Evolutionary conservation across 1,139 yeast species (phyloP).

Genomic region (Sugiyamaella pinicola): DNA sequence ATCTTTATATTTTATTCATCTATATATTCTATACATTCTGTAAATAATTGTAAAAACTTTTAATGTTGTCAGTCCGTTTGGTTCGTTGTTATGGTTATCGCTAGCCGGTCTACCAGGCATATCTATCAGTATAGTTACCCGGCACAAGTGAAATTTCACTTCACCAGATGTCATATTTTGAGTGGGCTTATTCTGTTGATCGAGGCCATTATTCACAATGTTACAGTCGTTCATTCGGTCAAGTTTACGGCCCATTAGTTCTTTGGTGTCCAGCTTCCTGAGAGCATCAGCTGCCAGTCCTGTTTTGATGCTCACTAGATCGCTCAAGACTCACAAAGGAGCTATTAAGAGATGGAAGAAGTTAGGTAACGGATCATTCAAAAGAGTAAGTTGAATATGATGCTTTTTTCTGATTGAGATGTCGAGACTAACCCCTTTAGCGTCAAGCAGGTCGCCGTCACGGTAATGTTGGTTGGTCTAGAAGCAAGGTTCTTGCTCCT

Average conservation of each 20-base stretch:
- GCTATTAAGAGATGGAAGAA: constrained; percentile 84
- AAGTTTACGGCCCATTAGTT: constrained; percentile 1
- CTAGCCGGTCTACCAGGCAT: background rate
- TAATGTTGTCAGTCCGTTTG: no score
- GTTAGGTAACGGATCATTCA: constrained; percentile 58
- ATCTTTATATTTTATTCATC: background rate
- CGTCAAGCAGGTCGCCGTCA: constrained; percentile 89
- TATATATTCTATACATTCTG: constrained; percentile 6
- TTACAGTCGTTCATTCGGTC: background rate
- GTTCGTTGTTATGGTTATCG: no score
- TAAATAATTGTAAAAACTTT: constrained; percentile 9
- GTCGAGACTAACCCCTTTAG: constrained; percentile 26
- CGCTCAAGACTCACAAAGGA: constrained; percentile 63
- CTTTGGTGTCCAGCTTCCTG: background rate
- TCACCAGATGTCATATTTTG: no score
- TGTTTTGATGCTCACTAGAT: background rate
- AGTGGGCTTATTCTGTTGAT: no score
- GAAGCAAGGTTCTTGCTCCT: constrained; percentile 57
- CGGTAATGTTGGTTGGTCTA: constrained; percentile 88
- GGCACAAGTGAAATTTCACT: constrained; percentile 12
- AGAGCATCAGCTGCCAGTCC: background rate
- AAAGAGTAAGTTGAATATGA: constrained; percentile 45
- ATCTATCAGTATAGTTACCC: background rate
- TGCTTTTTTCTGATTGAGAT: no score
- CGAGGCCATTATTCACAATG: constrained; percentile 3